Evolutionary conservation across 192 early-diverging fungal genomes (phyloP), one percentile per base, ranked within the genome.

Genomic region (Podila epigama): DNA sequence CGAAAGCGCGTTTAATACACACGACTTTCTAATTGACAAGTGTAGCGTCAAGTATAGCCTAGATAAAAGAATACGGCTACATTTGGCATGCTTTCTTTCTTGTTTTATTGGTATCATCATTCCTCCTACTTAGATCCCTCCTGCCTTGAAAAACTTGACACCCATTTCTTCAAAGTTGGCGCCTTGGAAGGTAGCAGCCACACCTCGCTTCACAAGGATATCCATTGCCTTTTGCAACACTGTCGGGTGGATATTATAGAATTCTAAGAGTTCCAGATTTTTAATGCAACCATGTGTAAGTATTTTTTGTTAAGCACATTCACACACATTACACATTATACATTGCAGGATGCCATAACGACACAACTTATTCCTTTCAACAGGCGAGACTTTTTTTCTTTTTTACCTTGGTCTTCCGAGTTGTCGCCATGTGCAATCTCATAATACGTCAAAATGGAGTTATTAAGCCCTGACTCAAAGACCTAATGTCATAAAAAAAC

Each of bases 381-480:
- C n/a, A n/a, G n/a, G n/a, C n/a, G n/a, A n/a, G n/a, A n/a, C n/a
- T n/a, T n/a, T n/a, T n/a, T n/a, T n/a, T n/a, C n/a, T 1, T 18
- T 44, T 8, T 48, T 48, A 48, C 44, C 44, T 93, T 83, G 59
- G 48, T 84, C 95, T 40, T 84, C 90, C 1, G 92, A 85, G 65
- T 85, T 80, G 42, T 98, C 96, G 27, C 93, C 94, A 56, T 96
- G 92, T 18, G 91, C 79, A 61, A 98, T 83, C 82, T 98, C 96
- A 70, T 94, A 97, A 27, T 92, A 69, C 5, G 95, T 98, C 70
- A 94, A 82, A 53, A 98, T 90, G 0, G 91, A 87, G 71, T 92
- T 94, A 62, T 88, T 89, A 61, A 91, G 77, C 12, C 95, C 95
- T 51, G 65, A 75, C 18, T 90, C 87, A 61, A 86, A 87, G 2